These are phyloP conservation scores for Penicillium sp. DNA, from an alignment of 2,329 filamentous ascomycete species.

Conservation along the genomic window DNA sequence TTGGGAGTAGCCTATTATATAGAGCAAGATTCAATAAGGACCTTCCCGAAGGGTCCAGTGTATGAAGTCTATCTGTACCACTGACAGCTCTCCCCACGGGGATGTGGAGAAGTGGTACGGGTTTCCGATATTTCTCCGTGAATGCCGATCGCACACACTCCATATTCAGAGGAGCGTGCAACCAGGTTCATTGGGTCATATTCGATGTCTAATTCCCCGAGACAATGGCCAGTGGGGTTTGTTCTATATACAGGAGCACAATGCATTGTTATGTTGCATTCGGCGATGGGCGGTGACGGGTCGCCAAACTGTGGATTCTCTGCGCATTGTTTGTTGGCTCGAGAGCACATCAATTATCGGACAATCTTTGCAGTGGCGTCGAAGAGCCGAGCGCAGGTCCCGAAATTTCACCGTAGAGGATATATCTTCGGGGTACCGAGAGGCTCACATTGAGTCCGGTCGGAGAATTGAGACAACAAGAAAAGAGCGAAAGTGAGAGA, in stretches of 20 bases:
- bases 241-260: constrained; percentile 6
- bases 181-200: neutral
- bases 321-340: neutral
- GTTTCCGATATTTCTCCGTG: constrained; percentile 17
- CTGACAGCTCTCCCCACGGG: constrained; percentile 9
- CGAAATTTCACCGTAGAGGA: neutral
- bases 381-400: constrained; percentile 8
- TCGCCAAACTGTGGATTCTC: neutral
- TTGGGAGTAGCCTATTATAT: neutral
- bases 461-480: neutral
- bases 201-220: neutral
- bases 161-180: neutral
- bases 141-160: neutral
- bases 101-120: constrained; percentile 6
- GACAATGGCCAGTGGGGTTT: neutral
- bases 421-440: neutral
- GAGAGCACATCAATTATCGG: neutral
- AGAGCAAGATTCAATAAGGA: neutral
- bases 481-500: neutral
- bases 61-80: neutral
- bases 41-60: constrained; percentile 15
- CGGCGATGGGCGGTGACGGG: neutral
- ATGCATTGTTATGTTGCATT: neutral
- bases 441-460: neutral
- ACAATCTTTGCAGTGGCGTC: neutral